These are phyloP conservation scores for Trifolium pratense DNA, from an alignment of 306 rosid species.

Conservation along the genomic window DNA sequence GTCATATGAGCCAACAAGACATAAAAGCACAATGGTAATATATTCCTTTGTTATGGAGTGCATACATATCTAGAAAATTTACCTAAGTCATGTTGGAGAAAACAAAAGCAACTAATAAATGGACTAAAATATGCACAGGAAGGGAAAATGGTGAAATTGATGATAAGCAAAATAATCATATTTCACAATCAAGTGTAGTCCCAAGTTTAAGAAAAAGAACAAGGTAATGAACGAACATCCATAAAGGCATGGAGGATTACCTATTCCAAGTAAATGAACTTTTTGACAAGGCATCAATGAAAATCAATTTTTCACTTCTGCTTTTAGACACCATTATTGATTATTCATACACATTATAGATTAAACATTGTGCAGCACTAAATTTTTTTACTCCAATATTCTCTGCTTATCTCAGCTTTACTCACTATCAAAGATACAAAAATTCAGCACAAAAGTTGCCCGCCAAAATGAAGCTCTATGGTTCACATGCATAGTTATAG, in stretches of 20 bases:
- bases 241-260: slow-evolving; percentile 4
- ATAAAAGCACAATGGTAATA: slow-evolving; percentile 27
- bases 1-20: slow-evolving; percentile 9
- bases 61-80: slow-evolving; percentile 13
- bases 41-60: background rate
- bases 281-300: slow-evolving; percentile 13
- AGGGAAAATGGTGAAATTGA: slow-evolving; percentile 3
- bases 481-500: background rate
- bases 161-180: slow-evolving; percentile 17
- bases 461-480: slow-evolving; percentile 5
- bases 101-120: slow-evolving; percentile 26
- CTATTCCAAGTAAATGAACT: slow-evolving; percentile 25
- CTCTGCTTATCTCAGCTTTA: slow-evolving; percentile 22
- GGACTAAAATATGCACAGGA: slow-evolving; percentile 2
- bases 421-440: slow-evolving; percentile 9
- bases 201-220: slow-evolving; percentile 11
- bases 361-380: slow-evolving; percentile 19
- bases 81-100: slow-evolving; percentile 7
- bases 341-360: slow-evolving; percentile 14
- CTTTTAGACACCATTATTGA: slow-evolving; percentile 1
- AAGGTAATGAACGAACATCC: slow-evolving; percentile 22
- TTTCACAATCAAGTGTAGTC: slow-evolving; percentile 12
- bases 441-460: background rate
- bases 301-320: slow-evolving; percentile 26
- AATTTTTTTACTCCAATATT: slow-evolving; percentile 34